Evolutionary conservation across 345 rosid species (phyloP).

Genomic region (Brassica napus): Da-Ae NC_063444.1:9098001-9098500

Average conservation of each 20-base stretch:
- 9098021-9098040: no score
- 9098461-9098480: neutral
- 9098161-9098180: conserved; percentile 61
- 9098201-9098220: conserved; percentile 86
- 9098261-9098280: no score
- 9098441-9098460: conserved; percentile 23
- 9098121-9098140: conserved; percentile 81
- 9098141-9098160: conserved; percentile 90
- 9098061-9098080: no score
- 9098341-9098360: conserved; percentile 40
- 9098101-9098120: neutral
- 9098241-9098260: neutral
- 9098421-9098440: neutral
- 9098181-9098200: conserved; percentile 65
- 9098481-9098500: conserved; percentile 10
- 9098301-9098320: no score
- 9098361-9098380: conserved; percentile 34
- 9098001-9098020: no score
- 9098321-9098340: conserved; percentile 30
- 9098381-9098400: conserved; percentile 37
- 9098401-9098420: conserved; percentile 41
- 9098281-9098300: no score
- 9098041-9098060: no score
- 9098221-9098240: neutral
- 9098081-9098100: no score